Conservation (phyloP, 2,329 filamentous ascomycete genomes). For the Sphaerulina populicola region DNA sequence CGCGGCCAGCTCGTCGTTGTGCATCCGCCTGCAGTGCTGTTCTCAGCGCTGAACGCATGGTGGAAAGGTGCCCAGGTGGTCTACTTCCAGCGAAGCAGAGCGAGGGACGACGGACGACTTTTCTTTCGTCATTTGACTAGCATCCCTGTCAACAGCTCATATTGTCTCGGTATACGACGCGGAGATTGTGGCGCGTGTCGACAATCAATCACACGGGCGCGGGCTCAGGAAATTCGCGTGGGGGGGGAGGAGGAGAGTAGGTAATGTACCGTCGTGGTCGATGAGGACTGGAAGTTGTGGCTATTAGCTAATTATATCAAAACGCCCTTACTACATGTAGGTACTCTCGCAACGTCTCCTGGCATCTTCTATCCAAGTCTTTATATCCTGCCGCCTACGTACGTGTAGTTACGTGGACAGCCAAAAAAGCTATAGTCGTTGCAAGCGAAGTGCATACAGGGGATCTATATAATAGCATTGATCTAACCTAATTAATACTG, state of each 20-base stretch:
- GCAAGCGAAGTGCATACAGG: no score
- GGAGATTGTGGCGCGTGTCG: slow-evolving; percentile 1
- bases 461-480: no score
- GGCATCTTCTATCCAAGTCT: background rate
- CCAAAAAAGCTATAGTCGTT: background rate
- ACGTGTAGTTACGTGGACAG: background rate
- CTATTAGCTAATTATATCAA: background rate
- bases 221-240: background rate
- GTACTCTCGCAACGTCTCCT: background rate
- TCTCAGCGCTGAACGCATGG: slow-evolving; percentile 21
- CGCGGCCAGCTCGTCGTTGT: slow-evolving; percentile 20
- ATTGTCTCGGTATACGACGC: background rate
- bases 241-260: background rate
- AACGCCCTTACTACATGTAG: background rate
- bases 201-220: background rate
- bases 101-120: background rate
- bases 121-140: slow-evolving; percentile 3
- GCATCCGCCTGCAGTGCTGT: slow-evolving; percentile 28
- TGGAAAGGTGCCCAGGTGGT: background rate
- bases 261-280: background rate
- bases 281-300: background rate
- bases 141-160: slow-evolving; percentile 8
- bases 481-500: no score
- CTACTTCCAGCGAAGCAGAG: background rate
- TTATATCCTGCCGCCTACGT: slow-evolving; percentile 1